Percentiles rank a stretch among this genome's conserved stretches.
Evolutionary conservation across 768 basidiomycete species (phyloP).

Genomic region (Leccinum pellstonianum): DNA sequence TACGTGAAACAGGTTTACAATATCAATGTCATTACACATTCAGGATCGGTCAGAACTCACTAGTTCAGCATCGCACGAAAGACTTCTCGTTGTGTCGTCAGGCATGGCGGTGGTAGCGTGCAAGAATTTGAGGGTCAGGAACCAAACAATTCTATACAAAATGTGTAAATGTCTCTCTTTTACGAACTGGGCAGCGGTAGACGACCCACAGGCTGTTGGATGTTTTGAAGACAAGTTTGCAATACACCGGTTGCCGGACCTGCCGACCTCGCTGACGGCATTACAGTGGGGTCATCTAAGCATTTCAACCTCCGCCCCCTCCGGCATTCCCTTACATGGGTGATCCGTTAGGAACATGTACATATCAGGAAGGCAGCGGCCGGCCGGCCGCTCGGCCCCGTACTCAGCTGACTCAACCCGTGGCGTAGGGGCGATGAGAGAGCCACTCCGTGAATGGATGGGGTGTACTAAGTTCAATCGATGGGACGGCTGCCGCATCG

Average conservation of each 20-base stretch:
- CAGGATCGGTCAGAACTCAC: slow-evolving; percentile 19
- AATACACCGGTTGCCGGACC: background rate
- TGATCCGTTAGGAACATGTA: background rate
- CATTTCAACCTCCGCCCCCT: slow-evolving; percentile 2
- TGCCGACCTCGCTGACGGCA: slow-evolving; percentile 24
- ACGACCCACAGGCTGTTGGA: slow-evolving; percentile 7
- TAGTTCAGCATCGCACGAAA: slow-evolving; percentile 61
- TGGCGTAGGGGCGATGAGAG: background rate
- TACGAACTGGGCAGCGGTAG: slow-evolving; percentile 1
- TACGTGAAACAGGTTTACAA: slow-evolving; percentile 25
- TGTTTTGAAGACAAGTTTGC: slow-evolving; percentile 3
- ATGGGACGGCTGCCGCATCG: background rate
- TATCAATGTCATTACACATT: slow-evolving; percentile 12
- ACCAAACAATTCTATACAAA: background rate
- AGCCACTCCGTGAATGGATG: too few species aligned
- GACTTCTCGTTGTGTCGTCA: slow-evolving; percentile 53
- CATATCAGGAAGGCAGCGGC: background rate
- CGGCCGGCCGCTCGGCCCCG: background rate
- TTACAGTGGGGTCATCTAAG: background rate
- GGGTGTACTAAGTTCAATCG: background rate
- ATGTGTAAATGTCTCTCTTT: background rate
- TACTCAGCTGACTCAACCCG: background rate
- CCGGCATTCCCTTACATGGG: background rate
- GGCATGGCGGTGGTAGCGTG: slow-evolving; percentile 40
- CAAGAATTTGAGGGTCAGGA: slow-evolving; percentile 34